Percentiles rank a stretch among this genome's conserved stretches.
Conservation (phyloP, 148 eudicot species). For the Spergularia bocconei region DNA sequence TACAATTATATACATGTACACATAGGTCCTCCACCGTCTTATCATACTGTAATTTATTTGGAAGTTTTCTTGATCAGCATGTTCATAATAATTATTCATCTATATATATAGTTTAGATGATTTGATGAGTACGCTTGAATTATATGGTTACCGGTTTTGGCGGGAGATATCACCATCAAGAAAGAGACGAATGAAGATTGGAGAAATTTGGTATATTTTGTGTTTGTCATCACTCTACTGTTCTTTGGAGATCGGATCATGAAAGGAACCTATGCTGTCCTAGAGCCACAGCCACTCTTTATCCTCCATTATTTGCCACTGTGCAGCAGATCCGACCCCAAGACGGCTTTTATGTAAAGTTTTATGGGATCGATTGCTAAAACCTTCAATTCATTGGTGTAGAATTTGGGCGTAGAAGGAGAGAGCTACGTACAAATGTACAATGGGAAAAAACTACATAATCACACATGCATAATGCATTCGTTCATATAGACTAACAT, state of each 20-base stretch:
- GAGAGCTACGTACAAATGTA: no score
- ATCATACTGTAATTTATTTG: neutral
- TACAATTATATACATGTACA: neutral
- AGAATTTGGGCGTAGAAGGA: no score
- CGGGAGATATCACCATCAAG: slow-evolving; percentile 36
- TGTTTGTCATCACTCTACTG: slow-evolving; percentile 34
- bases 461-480: no score
- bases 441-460: no score
- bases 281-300: slow-evolving; percentile 4
- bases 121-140: slow-evolving; percentile 4
- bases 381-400: no score
- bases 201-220: neutral
- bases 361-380: no score
- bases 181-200: slow-evolving; percentile 36
- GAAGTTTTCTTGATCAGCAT: neutral
- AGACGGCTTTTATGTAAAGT: no score
- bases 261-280: slow-evolving; percentile 14
- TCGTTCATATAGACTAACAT: no score
- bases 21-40: neutral
- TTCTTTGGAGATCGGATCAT: slow-evolving; percentile 4
- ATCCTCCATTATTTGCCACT: neutral
- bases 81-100: neutral
- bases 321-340: no score
- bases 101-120: neutral
- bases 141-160: slow-evolving; percentile 11